These are phyloP conservation scores for Pezicula neosporulosa DNA, from an alignment of 2,329 filamentous ascomycete genomes.

Conservation along the genomic window DNA sequence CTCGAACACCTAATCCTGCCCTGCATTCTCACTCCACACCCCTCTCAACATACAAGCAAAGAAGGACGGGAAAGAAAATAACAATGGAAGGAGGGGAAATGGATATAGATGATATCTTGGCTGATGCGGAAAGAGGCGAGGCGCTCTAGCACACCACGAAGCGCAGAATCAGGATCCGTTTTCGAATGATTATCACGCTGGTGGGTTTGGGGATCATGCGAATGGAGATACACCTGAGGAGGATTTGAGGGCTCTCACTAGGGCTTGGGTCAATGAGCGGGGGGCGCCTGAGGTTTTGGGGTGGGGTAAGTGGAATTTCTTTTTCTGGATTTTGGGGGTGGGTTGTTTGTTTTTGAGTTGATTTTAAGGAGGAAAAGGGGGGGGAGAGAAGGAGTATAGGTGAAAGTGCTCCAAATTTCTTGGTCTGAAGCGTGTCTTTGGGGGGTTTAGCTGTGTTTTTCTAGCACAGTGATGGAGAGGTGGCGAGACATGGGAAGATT, in stretches of 20 bases:
- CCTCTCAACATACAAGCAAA: background rate
- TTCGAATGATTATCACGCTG: constrained; percentile 21
- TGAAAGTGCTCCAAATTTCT: no score
- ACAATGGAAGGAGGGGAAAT: constrained; percentile 36
- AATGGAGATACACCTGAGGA: constrained; percentile 61
- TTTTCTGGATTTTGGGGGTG: no score
- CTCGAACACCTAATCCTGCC: no score
- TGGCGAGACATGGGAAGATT: no score
- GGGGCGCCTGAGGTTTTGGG: constrained; percentile 84
- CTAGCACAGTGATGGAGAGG: no score
- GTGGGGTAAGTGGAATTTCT: constrained; percentile 55
- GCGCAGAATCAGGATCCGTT: background rate
- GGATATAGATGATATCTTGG: constrained; percentile 80
- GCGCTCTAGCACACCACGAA: constrained; percentile 40
- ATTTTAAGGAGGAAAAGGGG: no score
- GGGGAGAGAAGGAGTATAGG: no score
- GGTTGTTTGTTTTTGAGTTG: no score
- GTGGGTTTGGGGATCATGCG: constrained; percentile 49
- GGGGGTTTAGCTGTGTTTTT: no score
- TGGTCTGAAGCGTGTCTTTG: no score
- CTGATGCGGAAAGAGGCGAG: constrained; percentile 63
- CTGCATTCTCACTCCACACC: background rate
- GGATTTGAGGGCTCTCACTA: constrained; percentile 85
- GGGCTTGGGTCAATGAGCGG: constrained; percentile 90
- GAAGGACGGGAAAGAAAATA: background rate